Evolutionary conservation across 176 grass and related monocot genomes (phyloP).

Genomic region (Rhynchospora pubera): DNA sequence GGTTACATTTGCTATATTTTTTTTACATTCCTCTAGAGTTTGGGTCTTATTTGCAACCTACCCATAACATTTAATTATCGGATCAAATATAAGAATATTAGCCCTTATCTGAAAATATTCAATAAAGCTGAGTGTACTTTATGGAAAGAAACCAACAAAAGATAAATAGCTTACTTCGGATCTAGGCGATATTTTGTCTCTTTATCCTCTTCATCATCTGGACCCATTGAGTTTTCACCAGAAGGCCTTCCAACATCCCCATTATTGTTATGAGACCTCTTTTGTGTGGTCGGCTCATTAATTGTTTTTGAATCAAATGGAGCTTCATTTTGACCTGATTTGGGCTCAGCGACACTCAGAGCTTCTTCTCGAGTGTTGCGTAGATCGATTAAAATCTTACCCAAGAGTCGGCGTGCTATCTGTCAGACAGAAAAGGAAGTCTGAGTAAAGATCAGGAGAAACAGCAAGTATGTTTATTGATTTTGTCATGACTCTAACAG

Average conservation of each 20-base stretch:
- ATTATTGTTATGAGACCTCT: slow-evolving; percentile 30
- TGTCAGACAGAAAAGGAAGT: slow-evolving; percentile 33
- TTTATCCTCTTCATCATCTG: slow-evolving; percentile 59
- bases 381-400: slow-evolving; percentile 92
- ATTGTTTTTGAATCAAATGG: slow-evolving; percentile 29
- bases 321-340: slow-evolving; percentile 29
- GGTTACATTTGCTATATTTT: not conserved
- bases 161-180: slow-evolving; percentile 58
- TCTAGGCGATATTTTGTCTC: slow-evolving; percentile 98
- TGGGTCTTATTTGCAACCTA: not conserved
- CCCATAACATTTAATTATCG: too few species aligned
- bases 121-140: not conserved
- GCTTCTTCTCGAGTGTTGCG: slow-evolving; percentile 85
- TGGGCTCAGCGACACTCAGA: slow-evolving; percentile 48
- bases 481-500: not conserved
- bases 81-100: not conserved
- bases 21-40: not conserved
- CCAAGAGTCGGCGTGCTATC: slow-evolving; percentile 83
- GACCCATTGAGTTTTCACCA: slow-evolving; percentile 40
- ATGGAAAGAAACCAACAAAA: slow-evolving; percentile 9
- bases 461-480: not conserved
- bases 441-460: not conserved
- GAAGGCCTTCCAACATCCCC: slow-evolving; percentile 39
- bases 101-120: slow-evolving; percentile 1
- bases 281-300: slow-evolving; percentile 37